Conservation (phyloP, 2,329 filamentous ascomycete species). For the Calycina marina region DNA sequence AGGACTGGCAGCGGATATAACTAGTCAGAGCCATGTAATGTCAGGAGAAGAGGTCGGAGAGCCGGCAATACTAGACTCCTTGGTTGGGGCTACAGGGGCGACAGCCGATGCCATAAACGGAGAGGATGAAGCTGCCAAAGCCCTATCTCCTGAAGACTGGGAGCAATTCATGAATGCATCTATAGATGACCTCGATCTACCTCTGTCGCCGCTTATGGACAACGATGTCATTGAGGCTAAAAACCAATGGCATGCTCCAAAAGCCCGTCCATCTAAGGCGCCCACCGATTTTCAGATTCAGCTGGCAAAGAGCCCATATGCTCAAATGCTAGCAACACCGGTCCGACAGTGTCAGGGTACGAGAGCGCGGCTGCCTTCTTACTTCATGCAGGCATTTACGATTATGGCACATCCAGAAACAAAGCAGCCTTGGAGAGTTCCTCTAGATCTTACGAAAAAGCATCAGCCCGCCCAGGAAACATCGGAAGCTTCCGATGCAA, state of each 20-base stretch:
- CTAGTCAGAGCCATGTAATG: no score
- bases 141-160: no score
- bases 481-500: no score
- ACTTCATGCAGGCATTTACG: slow-evolving; percentile 49
- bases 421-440: slow-evolving; percentile 39
- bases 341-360: slow-evolving; percentile 41
- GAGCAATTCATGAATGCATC: background rate
- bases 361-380: slow-evolving; percentile 34
- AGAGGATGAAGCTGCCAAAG: no score
- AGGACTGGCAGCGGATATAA: background rate
- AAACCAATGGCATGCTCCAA: slow-evolving; percentile 15
- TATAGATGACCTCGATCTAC: slow-evolving; percentile 20
- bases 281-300: slow-evolving; percentile 35
- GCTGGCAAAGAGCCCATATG: slow-evolving; percentile 48
- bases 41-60: no score
- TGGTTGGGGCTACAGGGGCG: no score
- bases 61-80: no score
- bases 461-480: no score
- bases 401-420: slow-evolving; percentile 40
- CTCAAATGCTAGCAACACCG: slow-evolving; percentile 45
- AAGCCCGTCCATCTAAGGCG: slow-evolving; percentile 24
- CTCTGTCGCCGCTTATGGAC: slow-evolving; percentile 33
- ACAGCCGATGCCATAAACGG: no score
- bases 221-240: slow-evolving; percentile 25
- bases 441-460: slow-evolving; percentile 26